A percentile compares a stretch with the other conserved stretches of the same genome.
Evolutionary conservation across 306 rosid genomes (phyloP).

Genomic region (Cyclanthera cordifolia): DNA sequence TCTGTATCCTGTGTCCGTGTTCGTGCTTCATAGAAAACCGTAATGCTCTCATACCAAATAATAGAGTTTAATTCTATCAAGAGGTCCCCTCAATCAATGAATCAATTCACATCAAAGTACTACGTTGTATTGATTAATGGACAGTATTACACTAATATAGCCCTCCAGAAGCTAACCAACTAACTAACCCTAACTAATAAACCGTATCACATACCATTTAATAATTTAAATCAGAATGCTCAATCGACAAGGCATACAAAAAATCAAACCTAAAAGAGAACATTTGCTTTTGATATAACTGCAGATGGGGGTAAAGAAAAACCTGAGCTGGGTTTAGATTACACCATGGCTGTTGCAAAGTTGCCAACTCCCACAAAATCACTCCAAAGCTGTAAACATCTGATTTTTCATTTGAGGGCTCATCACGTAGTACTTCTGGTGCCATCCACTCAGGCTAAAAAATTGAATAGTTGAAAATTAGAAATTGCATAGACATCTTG

Average conservation of each 20-base stretch:
- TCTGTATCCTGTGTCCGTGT: too few relatives aligned
- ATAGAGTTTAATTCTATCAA: too few relatives aligned
- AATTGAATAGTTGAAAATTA: slow-evolving; percentile 16
- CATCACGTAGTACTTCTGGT: slow-evolving; percentile 99
- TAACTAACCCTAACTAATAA: too few relatives aligned
- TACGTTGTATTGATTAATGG: too few relatives aligned
- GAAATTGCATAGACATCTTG: not conserved
- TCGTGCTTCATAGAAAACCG: too few relatives aligned
- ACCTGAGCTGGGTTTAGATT: slow-evolving; percentile 96
- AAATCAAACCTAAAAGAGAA: not conserved
- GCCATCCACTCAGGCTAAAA: slow-evolving; percentile 94
- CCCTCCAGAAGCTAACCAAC: too few relatives aligned
- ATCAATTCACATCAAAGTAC: too few relatives aligned
- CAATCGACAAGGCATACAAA: not conserved
- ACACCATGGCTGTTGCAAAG: slow-evolving; percentile 90
- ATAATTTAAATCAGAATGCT: not conserved
- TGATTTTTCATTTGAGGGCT: slow-evolving; percentile 91
- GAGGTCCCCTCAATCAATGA: too few relatives aligned
- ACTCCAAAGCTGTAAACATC: slow-evolving; percentile 95
- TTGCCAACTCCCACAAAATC: slow-evolving; percentile 87
- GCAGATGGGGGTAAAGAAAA: slow-evolving; percentile 24
- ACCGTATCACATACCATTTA: too few relatives aligned
- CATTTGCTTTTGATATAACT: not conserved
- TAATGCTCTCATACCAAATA: too few relatives aligned
- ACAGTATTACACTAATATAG: too few relatives aligned